Base-by-base conservation (phyloP, 441 rosid genomes). In the Melastoma candidum region DNA sequence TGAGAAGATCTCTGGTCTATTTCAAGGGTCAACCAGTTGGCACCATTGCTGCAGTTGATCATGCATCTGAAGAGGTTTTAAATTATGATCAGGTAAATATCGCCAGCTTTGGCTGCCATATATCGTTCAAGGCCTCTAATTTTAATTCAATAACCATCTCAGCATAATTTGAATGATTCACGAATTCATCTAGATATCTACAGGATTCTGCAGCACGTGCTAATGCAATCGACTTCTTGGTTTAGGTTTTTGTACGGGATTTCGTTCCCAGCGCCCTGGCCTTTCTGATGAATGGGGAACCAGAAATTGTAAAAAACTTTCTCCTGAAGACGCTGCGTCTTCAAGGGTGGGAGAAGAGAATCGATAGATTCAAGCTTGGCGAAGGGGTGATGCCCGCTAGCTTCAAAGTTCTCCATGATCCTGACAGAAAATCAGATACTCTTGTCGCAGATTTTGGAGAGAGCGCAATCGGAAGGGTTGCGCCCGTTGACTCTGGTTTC, bases 251-350 rank as follows among this genome's bases (percentile, higher is more conserved):
- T 11, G 59, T 61, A 13, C 52, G 65, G 47, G 65, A 61, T 61
- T 61, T 61, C 54, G 65, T 61, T 29, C 65, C 65, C 59, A 61
- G 65, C 54, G 65, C 65, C 43, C 65, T 54, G 48, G 65, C 65
- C 26, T 61, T 61, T 48, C 53, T 61, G 46, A 61, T 61, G 59
- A 61, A 61, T 26, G 65, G 65, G 22, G 65, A 61, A 53, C 59
- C 65, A 11, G 65, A 61, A 25, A 61, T 61, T 4, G 59, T 61
- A 41, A 61, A 54, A 53, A 48, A 61, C 45, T 61, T 61, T 41
- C 65, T 61, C 43, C 46, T 61, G 47, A 61, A 61, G 59, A 61
- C 65, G 47, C 41, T 61, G 47, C 48, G 22, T 48, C 65, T 61
- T 53, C 65, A 61, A 61, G 65, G 65, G 54, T 53, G 65, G 65